Evolutionary conservation across 768 basidiomycete genomes (phyloP).

Genomic region (Pisolithus sp.): DNA sequence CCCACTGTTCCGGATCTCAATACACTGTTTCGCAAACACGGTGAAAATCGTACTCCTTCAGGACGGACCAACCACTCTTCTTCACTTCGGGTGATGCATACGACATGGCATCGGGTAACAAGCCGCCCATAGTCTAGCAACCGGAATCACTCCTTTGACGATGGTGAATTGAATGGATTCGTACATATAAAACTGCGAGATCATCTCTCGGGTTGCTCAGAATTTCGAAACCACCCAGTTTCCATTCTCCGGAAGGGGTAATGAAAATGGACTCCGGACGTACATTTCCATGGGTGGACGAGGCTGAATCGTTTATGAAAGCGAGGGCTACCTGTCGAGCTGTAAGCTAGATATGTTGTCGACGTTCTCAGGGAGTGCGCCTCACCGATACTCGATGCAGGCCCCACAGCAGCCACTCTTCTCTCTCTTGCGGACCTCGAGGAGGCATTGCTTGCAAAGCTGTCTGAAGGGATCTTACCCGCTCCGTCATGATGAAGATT

Average conservation of each 20-base stretch:
- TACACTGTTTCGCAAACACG: not conserved
- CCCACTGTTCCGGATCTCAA: constrained; percentile 25
- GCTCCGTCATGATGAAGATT: constrained; percentile 92
- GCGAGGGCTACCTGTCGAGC: constrained; percentile 68
- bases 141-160: constrained; percentile 8
- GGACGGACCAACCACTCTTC: constrained; percentile 73
- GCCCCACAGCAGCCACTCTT: constrained; percentile 94
- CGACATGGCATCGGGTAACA: constrained; percentile 52
- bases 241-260: constrained; percentile 94
- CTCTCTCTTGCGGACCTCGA: constrained; percentile 56
- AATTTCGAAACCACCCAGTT: constrained; percentile 89
- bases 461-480: constrained; percentile 67
- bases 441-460: constrained; percentile 58
- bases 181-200: constrained; percentile 71
- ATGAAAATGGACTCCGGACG: constrained; percentile 76
- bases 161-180: constrained; percentile 19
- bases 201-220: constrained; percentile 81
- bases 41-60: constrained; percentile 65
- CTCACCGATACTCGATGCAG: constrained; percentile 79
- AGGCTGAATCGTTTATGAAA: constrained; percentile 81
- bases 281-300: constrained; percentile 80
- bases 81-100: constrained; percentile 83
- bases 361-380: constrained; percentile 11
- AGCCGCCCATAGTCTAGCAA: constrained; percentile 56
- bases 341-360: not conserved